Evolutionary conservation across 2,329 filamentous ascomycete species (phyloP), one percentile per base, ranked within the genome.

Genomic region (Tolypocladium capitatum): DNA sequence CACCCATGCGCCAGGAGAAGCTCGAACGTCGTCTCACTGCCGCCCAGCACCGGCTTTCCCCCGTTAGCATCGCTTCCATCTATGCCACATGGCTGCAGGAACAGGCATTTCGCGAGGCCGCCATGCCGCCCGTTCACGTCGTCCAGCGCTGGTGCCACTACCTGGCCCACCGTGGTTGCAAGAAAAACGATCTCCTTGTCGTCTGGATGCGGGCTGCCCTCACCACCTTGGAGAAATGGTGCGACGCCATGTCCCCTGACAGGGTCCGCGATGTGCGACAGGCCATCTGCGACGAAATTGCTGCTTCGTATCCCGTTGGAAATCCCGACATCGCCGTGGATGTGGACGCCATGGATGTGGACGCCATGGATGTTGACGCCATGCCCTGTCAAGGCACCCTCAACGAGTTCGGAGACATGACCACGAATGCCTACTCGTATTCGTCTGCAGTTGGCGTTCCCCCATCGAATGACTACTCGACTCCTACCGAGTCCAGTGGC

Each of bases 31-130:
- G 51, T 3, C 43, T 63, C 9, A 27, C 9, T 0, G 41, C 43
- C 2, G 54, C 47, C 10, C 35, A 33, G 7, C n/a, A 34, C 3
- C 42, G 35, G 2, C 53, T 62, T 13, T 32, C 50, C 1, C 2
- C 33, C 6, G n/a, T 20, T 9, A 55, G 46, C 40, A 52, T 56
- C n/a, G 53, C 52, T 1, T 56, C 54, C 6, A 54, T 63, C 30
- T 61, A 57, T 35, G 50, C 53, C 9, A 46, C 49, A 3, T 64
- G 63, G 63, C 52, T 64, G 8, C 46, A 53, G n/a, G 52, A 56
- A n/a, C 53, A 54, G 21, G 45, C 43, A 1, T 40, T 47, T 38
- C 45, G 42, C 7, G 31, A 10, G 2, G 2, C 4, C 1, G 42
- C 4, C 3, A 16, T 13, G 35, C 48, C 42, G 2, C 13, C 34